These are phyloP conservation scores for Grosmannia huntii DNA, from an alignment of 2,329 filamentous ascomycete genomes.

Conservation along the genomic window DNA sequence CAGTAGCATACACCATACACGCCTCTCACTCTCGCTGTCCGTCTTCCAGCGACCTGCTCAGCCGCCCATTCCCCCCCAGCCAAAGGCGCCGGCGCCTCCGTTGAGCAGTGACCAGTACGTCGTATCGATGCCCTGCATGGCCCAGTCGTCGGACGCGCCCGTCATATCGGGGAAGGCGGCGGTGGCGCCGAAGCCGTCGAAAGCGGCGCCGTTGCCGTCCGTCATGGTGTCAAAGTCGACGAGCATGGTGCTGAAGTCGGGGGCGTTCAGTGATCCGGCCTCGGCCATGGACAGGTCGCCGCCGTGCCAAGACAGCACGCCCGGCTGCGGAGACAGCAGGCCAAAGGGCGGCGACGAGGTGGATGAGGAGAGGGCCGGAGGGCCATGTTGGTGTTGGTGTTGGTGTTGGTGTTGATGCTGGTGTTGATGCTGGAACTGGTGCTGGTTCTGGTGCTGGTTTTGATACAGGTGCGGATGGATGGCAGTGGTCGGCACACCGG, in stretches of 20 bases:
- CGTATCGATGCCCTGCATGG: slow-evolving; percentile 14
- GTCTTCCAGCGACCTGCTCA: too few species aligned
- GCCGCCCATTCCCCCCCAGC: background rate
- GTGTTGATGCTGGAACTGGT: background rate
- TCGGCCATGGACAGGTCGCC: background rate
- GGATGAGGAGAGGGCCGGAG: background rate
- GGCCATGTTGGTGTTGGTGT: background rate
- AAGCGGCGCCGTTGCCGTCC: background rate
- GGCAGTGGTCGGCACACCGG: background rate
- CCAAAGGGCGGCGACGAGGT: background rate
- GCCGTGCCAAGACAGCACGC: background rate
- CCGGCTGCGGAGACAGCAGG: background rate
- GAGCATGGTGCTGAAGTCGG: slow-evolving; percentile 11
- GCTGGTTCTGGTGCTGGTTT: background rate
- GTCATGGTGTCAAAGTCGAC: slow-evolving; percentile 11
- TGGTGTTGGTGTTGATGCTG: background rate
- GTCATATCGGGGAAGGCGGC: slow-evolving; percentile 13
- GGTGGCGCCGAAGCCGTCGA: slow-evolving; percentile 4
- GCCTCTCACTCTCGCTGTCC: too few species aligned
- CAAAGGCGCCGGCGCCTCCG: slow-evolving; percentile 8
- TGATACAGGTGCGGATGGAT: background rate
- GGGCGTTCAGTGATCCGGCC: background rate
- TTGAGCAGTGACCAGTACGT: slow-evolving; percentile 15
- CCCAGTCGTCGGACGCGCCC: slow-evolving; percentile 13
- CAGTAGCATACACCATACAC: too few species aligned